Conservation (phyloP, 352 stramenopile species). For the Pythium volutum region DNA sequence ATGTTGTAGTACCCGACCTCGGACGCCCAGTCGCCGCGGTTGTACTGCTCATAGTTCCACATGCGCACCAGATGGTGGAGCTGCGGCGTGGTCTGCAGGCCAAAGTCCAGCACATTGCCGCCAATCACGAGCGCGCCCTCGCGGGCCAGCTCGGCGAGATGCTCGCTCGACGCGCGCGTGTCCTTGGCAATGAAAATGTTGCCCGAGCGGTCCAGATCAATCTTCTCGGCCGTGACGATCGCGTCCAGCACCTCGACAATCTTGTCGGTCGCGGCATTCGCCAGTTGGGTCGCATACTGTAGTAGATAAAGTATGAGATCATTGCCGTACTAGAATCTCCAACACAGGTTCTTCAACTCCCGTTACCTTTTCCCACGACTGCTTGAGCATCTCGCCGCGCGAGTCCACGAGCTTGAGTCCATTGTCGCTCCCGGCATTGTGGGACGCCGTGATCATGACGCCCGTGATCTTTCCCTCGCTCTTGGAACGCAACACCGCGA, state of each 20-base stretch:
- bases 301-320: neutral
- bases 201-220: constrained; percentile 76
- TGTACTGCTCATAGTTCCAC: constrained; percentile 89
- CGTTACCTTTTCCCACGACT: constrained; percentile 81
- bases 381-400: constrained; percentile 91
- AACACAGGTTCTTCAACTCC: neutral
- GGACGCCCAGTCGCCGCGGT: constrained; percentile 84
- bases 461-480: constrained; percentile 82
- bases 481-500: constrained; percentile 78
- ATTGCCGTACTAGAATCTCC: neutral
- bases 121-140: constrained; percentile 87
- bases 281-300: constrained; percentile 75
- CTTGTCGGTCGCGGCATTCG: constrained; percentile 79
- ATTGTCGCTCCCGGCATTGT: constrained; percentile 92
- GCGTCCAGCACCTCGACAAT: constrained; percentile 79
- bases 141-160: constrained; percentile 85
- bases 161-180: constrained; percentile 86
- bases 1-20: constrained; percentile 96
- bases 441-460: constrained; percentile 94
- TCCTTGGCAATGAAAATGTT: constrained; percentile 92
- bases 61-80: constrained; percentile 97
- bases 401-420: constrained; percentile 94
- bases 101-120: constrained; percentile 93
- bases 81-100: constrained; percentile 96
- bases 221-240: constrained; percentile 72